A percentile compares a stretch with the other conserved stretches of the same genome.
Evolutionary conservation across 2,329 filamentous ascomycete species (phyloP).

Genomic region (Penicillium paneum): DNA sequence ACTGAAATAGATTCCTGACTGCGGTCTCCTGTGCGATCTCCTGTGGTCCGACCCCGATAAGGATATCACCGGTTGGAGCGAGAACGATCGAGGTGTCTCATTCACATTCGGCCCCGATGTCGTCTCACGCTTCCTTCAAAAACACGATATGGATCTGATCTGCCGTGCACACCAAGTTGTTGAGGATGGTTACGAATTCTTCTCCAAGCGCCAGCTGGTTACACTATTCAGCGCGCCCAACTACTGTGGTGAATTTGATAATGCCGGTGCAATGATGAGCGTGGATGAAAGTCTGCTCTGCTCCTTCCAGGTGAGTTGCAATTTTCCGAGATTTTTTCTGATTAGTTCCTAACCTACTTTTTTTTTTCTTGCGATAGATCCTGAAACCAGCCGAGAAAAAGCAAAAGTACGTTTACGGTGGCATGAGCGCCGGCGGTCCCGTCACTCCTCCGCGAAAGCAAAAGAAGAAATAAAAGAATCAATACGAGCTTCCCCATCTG

Average conservation of each 20-base stretch:
- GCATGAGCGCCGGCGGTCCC: constrained; percentile 67
- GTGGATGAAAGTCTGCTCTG: constrained; percentile 97
- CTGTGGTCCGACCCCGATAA: constrained; percentile 99
- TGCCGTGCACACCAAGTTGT: constrained; percentile 98
- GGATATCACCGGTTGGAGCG: constrained; percentile 98
- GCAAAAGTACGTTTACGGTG: constrained; percentile 95
- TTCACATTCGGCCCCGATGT: constrained; percentile 98
- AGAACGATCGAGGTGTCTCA: constrained; percentile 97
- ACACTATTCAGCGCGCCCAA: constrained; percentile 98
- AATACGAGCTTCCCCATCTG: constrained; percentile 68
- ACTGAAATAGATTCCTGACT: constrained; percentile 81
- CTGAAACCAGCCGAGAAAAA: constrained; percentile 99
- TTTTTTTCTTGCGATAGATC: constrained; percentile 59
- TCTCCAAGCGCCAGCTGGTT: constrained; percentile 95
- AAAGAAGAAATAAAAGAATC: constrained; percentile 66
- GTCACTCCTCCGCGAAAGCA: constrained; percentile 69
- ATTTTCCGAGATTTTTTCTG: not conserved
- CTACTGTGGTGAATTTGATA: constrained; percentile 99
- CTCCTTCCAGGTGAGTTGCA: constrained; percentile 80
- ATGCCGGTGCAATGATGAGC: constrained; percentile 99
- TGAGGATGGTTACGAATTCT: constrained; percentile 99
- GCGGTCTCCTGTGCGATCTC: constrained; percentile 93
- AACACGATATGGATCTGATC: constrained; percentile 99
- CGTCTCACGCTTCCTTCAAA: constrained; percentile 94
- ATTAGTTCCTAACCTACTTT: constrained; percentile 13